Evolutionary conservation across 768 basidiomycete species (phyloP).

Genomic region (Boletus rubroflammeus): DNA sequence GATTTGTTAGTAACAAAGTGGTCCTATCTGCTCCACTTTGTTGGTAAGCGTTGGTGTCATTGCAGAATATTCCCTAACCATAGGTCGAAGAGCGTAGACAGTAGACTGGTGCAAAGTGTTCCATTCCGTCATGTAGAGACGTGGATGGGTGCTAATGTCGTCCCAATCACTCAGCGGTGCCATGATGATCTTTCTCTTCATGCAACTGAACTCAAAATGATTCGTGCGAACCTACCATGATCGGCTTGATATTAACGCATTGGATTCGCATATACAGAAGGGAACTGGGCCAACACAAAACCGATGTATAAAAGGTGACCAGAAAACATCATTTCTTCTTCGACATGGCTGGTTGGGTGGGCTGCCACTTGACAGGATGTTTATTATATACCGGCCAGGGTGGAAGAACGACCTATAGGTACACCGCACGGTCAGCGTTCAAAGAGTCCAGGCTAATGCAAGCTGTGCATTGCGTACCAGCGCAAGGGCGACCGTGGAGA

Average conservation of each 20-base stretch:
- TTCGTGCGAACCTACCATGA: not conserved
- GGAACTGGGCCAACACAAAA: not conserved
- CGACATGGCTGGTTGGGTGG: slow-evolving; percentile 18
- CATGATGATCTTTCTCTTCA: not conserved
- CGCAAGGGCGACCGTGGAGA: slow-evolving; percentile 19
- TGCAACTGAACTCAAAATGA: not conserved
- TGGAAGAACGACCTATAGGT: slow-evolving; percentile 52
- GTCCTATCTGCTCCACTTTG: not conserved
- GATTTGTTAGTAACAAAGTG: not conserved
- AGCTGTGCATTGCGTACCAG: slow-evolving; percentile 13
- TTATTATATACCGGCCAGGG: slow-evolving; percentile 55
- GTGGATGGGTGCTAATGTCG: not conserved
- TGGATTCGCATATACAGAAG: not conserved
- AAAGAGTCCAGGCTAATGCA: too few relatives aligned
- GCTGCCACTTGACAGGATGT: slow-evolving; percentile 22
- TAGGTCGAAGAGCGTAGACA: not conserved
- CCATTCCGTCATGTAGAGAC: not conserved
- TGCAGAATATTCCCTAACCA: not conserved
- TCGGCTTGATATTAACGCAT: not conserved
- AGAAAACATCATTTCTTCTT: slow-evolving; percentile 19
- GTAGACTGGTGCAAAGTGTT: not conserved
- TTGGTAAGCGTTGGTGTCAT: not conserved
- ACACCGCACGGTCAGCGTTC: not conserved
- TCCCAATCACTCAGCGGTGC: not conserved
- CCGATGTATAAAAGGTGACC: not conserved